Evolutionary conservation across 2,329 filamentous ascomycete genomes (phyloP), one percentile per base, ranked within the genome.

Genomic region (Didymella exigua): DNA sequence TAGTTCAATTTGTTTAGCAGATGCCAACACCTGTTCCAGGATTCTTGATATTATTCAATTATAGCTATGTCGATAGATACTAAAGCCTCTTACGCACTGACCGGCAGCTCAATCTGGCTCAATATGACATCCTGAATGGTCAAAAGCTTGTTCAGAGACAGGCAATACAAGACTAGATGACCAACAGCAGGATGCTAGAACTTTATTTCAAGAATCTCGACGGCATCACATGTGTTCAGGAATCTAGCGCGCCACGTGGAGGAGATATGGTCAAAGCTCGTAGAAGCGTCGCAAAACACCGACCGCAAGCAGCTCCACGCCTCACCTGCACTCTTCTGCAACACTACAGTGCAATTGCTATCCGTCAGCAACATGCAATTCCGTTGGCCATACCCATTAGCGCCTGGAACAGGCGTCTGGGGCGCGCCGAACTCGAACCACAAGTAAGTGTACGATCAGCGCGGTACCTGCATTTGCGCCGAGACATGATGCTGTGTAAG

Each of bases 361-460:
- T 19, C n/a, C 18, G 29, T 36, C 18, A 30, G 29, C 36, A 60
- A 13, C 0, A 69, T 70, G 66, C 64, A 68, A 27, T 49, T 68
- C 8, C 56, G 59, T 19, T 70, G 69, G 67, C 60, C 66, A 19
- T 72, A 72, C 43, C 60, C 60, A 1, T 31, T 61, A 4, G 51
- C 53, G 11, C 66, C 65, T 5, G 59, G 52, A 4, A 23, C 33
- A 9, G 70, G 69, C 16, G 64, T 50, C 11, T 73, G 65, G 63
- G 70, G 69, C 14, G 56, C 60, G 6, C 61, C 61, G 16, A 71
- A 62, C 34, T 72, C 70, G 27, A 73, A 73, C 47, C 67, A 70
- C 53, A 73, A 72, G 69, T 72, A 49, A 66, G 69, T 68, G 23
- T 30, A 18, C 49, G 16, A 53, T 34, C 34, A 11, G 40, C 42